Evolutionary conservation across 2,329 filamentous ascomycete genomes (phyloP), one percentile per base, ranked within the genome.

Genomic region (Blastomyces parvus): DNA sequence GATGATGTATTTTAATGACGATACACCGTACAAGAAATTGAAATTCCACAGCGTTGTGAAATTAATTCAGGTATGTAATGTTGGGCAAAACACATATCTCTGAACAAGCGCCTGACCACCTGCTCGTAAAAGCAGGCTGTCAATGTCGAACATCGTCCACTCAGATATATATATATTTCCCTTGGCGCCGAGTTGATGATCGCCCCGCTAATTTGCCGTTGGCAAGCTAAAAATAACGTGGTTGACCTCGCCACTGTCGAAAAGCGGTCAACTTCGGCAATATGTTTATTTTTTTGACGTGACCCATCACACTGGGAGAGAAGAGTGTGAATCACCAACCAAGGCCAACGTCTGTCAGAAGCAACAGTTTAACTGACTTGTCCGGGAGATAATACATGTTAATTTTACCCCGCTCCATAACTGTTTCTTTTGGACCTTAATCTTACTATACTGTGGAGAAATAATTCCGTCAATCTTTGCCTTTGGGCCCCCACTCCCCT

Each of bases 211-310:
- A 38, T 38, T 6, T 33, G 30, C 30, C 30, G n/a, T 42, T 42
- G 40, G 6, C 14, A 19, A 42, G 3, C 42, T 46, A 46, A 19
- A 44, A 46, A 46, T 46, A 46, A 19, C 42, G 19, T 27, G n/a
- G 48, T 36, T 11, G 33, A 17, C 3, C 9, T 3, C 9, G 52
- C 27, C 4, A n/a, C n/a, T n/a, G n/a, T 22, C 14, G 2, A 11
- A 58, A 58, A 36, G 55, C 55, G 55, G 55, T 42, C 55, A 42
- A 5, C 42, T 27, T 40, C n/a, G 36, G 55, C 55, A 58, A 40
- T 58, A 58, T 61, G n/a, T 44, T 59, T 58, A 42, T 58, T 44
- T 57, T 59, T 40, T 38, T 44, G 56, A n/a, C 22, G 17, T 40
- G 38, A 59, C 56, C 17, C 38, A 59, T 38, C 38, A 14, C 5